Base-by-base conservation (phyloP, 495 filamentous ascomycete species). In the Entonaema liquescens region DNA sequence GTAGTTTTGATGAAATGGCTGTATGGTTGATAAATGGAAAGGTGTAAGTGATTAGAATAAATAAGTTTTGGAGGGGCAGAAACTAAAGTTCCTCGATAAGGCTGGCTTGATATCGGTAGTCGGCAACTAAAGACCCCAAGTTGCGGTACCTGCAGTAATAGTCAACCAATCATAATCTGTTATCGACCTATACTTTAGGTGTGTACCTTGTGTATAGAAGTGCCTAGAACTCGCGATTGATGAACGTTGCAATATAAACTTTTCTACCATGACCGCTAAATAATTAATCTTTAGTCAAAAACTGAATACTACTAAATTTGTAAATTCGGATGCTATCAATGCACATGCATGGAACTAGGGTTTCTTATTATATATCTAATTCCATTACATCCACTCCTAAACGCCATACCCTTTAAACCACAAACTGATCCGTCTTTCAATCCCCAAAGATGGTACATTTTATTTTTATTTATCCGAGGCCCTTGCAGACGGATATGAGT, bases 31-130 rank as follows among this genome's bases (percentile, higher is more conserved):
- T 66, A 53, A 36, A 26, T 49, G 36, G 42, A 54, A 38, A 42
- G 7, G 38, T 54, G 58, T 13, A 59, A 25, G 28, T 49, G 35
- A 19, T 47, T 55, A 21, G 49, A 58, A 33, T 59, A 66, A 58
- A 33, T 59, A 66, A 67, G 17, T 23, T 63, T 54, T 67, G 61
- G 74, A 70, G 68, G 74, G 74, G 72, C 74, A 67, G 56, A 29
- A 26, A 28, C 40, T 68, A 50, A 53, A 71, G 59, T 12, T 57
- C 49, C 11, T 31, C 1, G 38, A 59, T 65, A 64, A 67, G 25
- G 64, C n/a, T 50, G 13, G 26, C 17, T 15, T 15, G 56, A 70
- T 56, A 55, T 66, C 62, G 61, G 67, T 36, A 23, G 47, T 65
- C 67, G 61, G 67, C 42, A 55, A 33, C 56, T 70, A 42, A 47